phyloP scores from a whole-genome alignment of 176 grass and related monocot species.

The Lolium rigidum region DNA sequence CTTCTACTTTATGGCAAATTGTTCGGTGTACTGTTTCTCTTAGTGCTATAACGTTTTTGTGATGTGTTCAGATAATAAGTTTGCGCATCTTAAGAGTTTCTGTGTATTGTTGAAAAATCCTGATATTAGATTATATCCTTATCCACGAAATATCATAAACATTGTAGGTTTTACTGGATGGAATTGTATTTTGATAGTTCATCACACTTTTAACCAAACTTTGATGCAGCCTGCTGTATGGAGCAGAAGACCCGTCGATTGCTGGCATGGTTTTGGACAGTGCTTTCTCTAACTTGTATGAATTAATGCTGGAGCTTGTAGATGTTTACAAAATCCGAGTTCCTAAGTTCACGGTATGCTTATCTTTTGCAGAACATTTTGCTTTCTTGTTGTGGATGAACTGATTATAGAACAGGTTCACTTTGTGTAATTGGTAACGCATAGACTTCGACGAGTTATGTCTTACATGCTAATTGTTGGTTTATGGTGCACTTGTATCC shows the following conservation, averaged over 20 bases:
- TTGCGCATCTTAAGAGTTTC: background rate
- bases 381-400: constrained; percentile 6
- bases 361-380: constrained; percentile 39
- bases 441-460: background rate
- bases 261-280: constrained; percentile 99
- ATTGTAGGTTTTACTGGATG: constrained; percentile 32
- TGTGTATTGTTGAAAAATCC: background rate
- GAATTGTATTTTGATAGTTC: constrained; percentile 34
- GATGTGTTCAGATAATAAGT: constrained; percentile 11
- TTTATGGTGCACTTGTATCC: constrained; percentile 13
- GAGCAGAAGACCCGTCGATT: constrained; percentile 99
- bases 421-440: constrained; percentile 7
- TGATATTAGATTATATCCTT: background rate
- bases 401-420: background rate
- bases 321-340: constrained; percentile 99
- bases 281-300: constrained; percentile 98
- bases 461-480: constrained; percentile 17
- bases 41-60: constrained; percentile 10
- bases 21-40: background rate
- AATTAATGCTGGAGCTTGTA: constrained; percentile 97
- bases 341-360: constrained; percentile 96
- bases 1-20: constrained; percentile 10
- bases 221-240: constrained; percentile 75
- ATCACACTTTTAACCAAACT: constrained; percentile 26
- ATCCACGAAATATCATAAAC: constrained; percentile 26